Conservation (phyloP, 2,329 filamentous ascomycete genomes). For the Neoarthrinium moseri region DNA sequence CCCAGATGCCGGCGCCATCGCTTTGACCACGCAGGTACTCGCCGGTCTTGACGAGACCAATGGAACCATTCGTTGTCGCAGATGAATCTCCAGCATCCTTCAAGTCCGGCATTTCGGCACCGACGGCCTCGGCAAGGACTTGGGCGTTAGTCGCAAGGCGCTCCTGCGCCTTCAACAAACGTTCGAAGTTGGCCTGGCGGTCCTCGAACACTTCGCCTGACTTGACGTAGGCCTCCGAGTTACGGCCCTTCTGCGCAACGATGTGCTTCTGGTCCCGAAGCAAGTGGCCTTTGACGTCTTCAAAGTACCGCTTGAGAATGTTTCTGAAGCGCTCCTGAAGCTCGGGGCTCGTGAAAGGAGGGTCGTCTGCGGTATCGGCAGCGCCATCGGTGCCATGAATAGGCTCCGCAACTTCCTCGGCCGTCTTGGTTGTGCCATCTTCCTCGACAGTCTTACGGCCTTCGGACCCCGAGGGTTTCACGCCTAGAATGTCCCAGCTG, state of each 20-base stretch:
- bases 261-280: slow-evolving; percentile 90
- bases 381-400: slow-evolving; percentile 48
- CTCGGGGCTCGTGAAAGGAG: slow-evolving; percentile 72
- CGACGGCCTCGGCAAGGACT: slow-evolving; percentile 82
- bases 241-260: slow-evolving; percentile 82
- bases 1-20: slow-evolving; percentile 94
- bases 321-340: slow-evolving; percentile 83
- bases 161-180: slow-evolving; percentile 87
- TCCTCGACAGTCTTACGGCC: slow-evolving; percentile 82
- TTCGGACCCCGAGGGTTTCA: slow-evolving; percentile 69
- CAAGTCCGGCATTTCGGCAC: slow-evolving; percentile 89
- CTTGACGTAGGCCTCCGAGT: slow-evolving; percentile 97
- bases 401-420: slow-evolving; percentile 47
- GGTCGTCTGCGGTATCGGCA: slow-evolving; percentile 55
- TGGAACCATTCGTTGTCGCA: slow-evolving; percentile 67
- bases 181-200: slow-evolving; percentile 92
- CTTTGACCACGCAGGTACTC: slow-evolving; percentile 89
- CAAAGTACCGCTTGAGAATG: slow-evolving; percentile 83
- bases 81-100: slow-evolving; percentile 76
- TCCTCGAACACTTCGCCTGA: slow-evolving; percentile 98
- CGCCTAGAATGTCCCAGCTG: slow-evolving; percentile 89
- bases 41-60: slow-evolving; percentile 89
- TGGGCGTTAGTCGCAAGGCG: slow-evolving; percentile 89
- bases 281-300: slow-evolving; percentile 87
- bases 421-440: slow-evolving; percentile 63